These are phyloP conservation scores for Fusarium sp. DNA, from an alignment of 2,329 filamentous ascomycete genomes.

Conservation along the genomic window DNA sequence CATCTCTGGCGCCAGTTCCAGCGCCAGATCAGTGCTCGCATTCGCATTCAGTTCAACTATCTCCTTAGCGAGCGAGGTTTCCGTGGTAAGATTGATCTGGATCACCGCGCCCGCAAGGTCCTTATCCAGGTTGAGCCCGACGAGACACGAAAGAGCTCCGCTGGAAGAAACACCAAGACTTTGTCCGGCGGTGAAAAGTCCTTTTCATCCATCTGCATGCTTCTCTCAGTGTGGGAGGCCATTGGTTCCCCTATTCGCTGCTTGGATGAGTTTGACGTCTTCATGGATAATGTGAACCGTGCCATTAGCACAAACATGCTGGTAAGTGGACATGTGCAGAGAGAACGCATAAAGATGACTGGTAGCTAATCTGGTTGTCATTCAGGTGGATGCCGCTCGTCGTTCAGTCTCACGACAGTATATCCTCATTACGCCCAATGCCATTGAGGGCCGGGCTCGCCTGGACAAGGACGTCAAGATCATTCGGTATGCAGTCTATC, in stretches of 20 bases:
- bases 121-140: constrained; percentile 82
- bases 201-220: constrained; percentile 94
- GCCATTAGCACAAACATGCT: constrained; percentile 95
- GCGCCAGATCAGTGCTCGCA: constrained; percentile 84
- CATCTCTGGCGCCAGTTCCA: constrained; percentile 85
- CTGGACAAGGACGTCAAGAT: constrained; percentile 80
- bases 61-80: constrained; percentile 91
- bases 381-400: constrained; percentile 83
- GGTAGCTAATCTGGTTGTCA: constrained; percentile 5
- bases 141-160: constrained; percentile 74
- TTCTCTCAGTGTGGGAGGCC: constrained; percentile 95
- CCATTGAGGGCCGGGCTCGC: constrained; percentile 71
- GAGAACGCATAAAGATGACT: background rate
- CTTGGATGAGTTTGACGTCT: constrained; percentile 98
- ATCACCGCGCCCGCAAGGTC: constrained; percentile 80
- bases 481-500: constrained; percentile 67
- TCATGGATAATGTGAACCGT: constrained; percentile 98
- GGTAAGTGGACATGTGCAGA: constrained; percentile 62
- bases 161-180: constrained; percentile 88
- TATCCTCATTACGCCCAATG: constrained; percentile 95
- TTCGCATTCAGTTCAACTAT: constrained; percentile 87
- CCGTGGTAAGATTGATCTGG: constrained; percentile 81
- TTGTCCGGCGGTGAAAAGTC: constrained; percentile 97
- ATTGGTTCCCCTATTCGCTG: constrained; percentile 97
- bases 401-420: constrained; percentile 92